These are phyloP conservation scores for Lactarius vividus DNA, from an alignment of 768 basidiomycete genomes.

Conservation along the genomic window DNA sequence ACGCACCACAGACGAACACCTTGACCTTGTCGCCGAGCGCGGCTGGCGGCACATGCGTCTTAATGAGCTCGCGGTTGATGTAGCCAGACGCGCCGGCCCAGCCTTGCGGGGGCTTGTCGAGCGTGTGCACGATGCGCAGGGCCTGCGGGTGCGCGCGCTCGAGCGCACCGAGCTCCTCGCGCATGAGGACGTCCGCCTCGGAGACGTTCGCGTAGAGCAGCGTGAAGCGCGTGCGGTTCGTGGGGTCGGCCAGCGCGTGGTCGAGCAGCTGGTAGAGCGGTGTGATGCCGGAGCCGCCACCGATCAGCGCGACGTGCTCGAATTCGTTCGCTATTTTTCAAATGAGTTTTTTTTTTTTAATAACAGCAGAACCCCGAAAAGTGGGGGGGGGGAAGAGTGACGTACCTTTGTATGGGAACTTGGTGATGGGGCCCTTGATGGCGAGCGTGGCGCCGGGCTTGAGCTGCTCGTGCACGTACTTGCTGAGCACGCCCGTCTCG, in stretches of 20 bases:
- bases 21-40: slow-evolving; percentile 75
- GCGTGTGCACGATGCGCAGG: slow-evolving; percentile 80
- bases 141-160: slow-evolving; percentile 65
- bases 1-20: slow-evolving; percentile 83
- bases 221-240: slow-evolving; percentile 93
- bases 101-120: slow-evolving; percentile 74
- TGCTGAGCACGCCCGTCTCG: slow-evolving; percentile 79
- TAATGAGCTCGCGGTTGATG: slow-evolving; percentile 68
- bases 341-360: no score
- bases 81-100: slow-evolving; percentile 75
- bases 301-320: slow-evolving; percentile 84
- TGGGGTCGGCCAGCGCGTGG: slow-evolving; percentile 66
- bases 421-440: slow-evolving; percentile 89
- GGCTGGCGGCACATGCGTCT: slow-evolving; percentile 66
- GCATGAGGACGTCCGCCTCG: slow-evolving; percentile 86
- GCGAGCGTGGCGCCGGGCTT: slow-evolving; percentile 79
- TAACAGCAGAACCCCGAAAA: no score
- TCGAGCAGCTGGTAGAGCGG: slow-evolving; percentile 81
- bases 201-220: slow-evolving; percentile 89
- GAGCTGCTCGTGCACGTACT: slow-evolving; percentile 68
- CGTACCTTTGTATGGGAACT: slow-evolving; percentile 81
- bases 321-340: slow-evolving; percentile 64
- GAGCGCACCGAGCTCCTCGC: slow-evolving; percentile 69
- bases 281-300: slow-evolving; percentile 92
- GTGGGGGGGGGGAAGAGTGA: not conserved